Evolutionary conservation across 345 rosid genomes (phyloP), one percentile per base, ranked within the genome.

Genomic region (Streptanthus diversifolius): DNA sequence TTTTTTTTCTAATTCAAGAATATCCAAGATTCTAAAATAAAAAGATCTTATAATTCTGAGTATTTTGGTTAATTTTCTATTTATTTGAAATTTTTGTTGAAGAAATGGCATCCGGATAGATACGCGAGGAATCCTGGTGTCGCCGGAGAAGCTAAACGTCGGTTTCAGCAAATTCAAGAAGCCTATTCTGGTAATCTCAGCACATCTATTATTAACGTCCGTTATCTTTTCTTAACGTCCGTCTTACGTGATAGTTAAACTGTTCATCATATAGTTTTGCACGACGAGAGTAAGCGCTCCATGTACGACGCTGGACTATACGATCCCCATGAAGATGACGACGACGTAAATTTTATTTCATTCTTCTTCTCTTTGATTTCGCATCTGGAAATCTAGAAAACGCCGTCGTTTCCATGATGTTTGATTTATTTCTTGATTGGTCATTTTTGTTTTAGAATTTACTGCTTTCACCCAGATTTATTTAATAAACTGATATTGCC

Each of bases 71-170:
- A 45, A 45, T 45, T 14, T 0, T 41, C 30, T 10, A 22, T 66
- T 10, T 17, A 4, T 22, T 25, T 18, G n/a, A 15, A 5, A 9
- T 41, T 14, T 13, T 10, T 14, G 36, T 15, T 60, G 72, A 53
- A 90, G 97, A 86, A 86, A 82, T 93, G 98, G 98, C 98, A 90
- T 55, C 98, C 98, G 8, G 98, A 93, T 71, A 82, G 85, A 75
- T 86, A 75, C 79, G 79, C 76, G 33, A 57, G 69, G 64, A 86
- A 84, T 19, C 89, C 92, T 5, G 83, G 72, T 12, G 79, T 76
- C 3, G 87, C 85, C 27, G 92, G 89, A 36, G 97, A 93, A 48
- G 93, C 97, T 2, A 87, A 93, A 41, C 90, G 86, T 12, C 85
- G 87, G 72, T 93, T 93, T 75, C 98, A 93, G 80, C 90, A 87